Evolutionary conservation across 345 rosid species (phyloP), one percentile per base, ranked within the genome.

Genomic region (Adansonia digitata): DNA sequence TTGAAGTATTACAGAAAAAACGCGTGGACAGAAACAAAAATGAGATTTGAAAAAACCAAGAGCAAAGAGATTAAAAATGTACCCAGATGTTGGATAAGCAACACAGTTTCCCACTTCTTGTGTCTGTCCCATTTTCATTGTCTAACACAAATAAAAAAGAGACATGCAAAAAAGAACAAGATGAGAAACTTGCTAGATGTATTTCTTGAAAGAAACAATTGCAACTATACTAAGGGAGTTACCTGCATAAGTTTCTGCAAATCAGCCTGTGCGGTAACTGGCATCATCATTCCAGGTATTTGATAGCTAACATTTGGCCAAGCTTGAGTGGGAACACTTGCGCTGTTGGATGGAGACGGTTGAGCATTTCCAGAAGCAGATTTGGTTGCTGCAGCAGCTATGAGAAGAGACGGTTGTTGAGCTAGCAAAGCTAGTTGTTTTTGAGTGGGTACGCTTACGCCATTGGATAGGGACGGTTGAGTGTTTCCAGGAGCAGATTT

Each of bases 351-450:
- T 22, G 84, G 81, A 73, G 85, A 71, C 68, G 86, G 94, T 77
- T 82, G 95, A 77, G 74, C 74, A 76, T 35, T 76, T 55, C 84
- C 82, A 55, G 81, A 64, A 74, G 79, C 85, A 73, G 94, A 88
- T 86, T 91, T 93, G 39, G n/a, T n/a, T n/a, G 84, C 81, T 46
- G 93, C 94, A 59, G 97, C 92, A 53, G 97, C 96, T 93, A 94
- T 84, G 69, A 89, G 87, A 73, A 90, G 88, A 39, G 94, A 90
- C 79, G 92, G 98, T 77, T 92, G 98, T 77, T 95, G 99, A 31
- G 97, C 97, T 60, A 91, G 86, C 89, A 93, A 61, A 31, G 73
- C 60, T 49, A 93, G 87, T 83, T 95, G 99, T 77, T 91, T 98
- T 27, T 59, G 88, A 59, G 86, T 71, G 7, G 91, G 83, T 46